Evolutionary conservation across 2,329 filamentous ascomycete species (phyloP), one percentile per base, ranked within the genome.

Genomic region (Clarireedia hainanense): DNA sequence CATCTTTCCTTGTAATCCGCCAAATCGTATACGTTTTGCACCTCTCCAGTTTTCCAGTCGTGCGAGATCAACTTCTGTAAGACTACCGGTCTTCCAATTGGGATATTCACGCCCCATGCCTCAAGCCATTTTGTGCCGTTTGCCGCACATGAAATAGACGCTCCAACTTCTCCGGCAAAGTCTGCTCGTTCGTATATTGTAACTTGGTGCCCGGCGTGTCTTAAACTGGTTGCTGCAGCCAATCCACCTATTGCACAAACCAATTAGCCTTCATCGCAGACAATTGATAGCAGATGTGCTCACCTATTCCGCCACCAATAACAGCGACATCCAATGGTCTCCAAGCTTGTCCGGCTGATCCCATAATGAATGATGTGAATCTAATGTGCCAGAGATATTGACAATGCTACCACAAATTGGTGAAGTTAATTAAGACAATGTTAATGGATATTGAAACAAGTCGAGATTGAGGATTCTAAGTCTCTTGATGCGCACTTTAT

Each of bases 71-170:
- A 75, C 64, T 83, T 83, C 68, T 75, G 76, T 49, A 88, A 70
- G 1, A 87, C 72, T 1, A 88, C 84, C 0, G 83, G 83, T 56
- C 86, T 79, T 7, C 84, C 85, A 63, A 81, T 81, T 14, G 72
- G 71, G 1, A 88, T 73, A 63, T 88, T 80, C 1, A 88, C 81
- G 0, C 73, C 73, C 85, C 85, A 88, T 67, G 85, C 81, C 58
- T 85, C 78, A 6, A 88, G 72, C 84, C 84, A 88, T 47, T 81
- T 76, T 1, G 84, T 85, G 6, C 84, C 85, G 63, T 88, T 88
- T 9, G 85, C 83, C 1, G 85, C 85, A 63, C 84, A 87, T 0
- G 80, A 84, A 0, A 86, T 77, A 0, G 83, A 85, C 0, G 83
- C 83, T 12, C 85, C 85, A 0, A 85, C 83, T 65, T 88, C 85